Base-by-base conservation (phyloP, 1,284 basidiomycete genomes). In the Heterobasidion occidentale region DNA sequence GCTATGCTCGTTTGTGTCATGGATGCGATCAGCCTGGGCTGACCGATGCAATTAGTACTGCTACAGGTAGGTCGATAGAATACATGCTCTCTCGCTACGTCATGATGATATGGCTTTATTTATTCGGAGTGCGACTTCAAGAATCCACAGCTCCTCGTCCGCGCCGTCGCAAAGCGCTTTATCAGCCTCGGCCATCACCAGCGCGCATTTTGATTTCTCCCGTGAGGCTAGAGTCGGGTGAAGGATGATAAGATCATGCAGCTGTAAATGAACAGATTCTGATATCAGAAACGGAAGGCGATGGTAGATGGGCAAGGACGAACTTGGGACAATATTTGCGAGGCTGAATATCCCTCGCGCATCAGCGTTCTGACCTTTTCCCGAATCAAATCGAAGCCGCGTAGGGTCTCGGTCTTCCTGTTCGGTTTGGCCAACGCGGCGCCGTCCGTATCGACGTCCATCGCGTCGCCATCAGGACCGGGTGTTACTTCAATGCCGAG, bases 151-250 rank as follows among this genome's bases (percentile, higher is more conserved):
- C 70, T 98, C 94, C 71, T 99, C 97, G 65, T 99, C 96, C n/a
- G 92, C 95, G 1, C 97, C 97, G 64, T 99, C 96, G 61, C 90
- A 93, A 47, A 99, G 74, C 0, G 92, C 92, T 71, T 99, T 98
- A 76, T 99, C 97, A 44, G 93, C 93, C 69, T 96, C 93, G 3
- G 94, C 96, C 60, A 99, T 88, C 8, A 86, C 84, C 17, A 98
- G 73, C 1, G 91, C 92, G 60, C 90, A 90, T 35, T 76, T 75
- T 1, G 92, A 83, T 70, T 99, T 99, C 61, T 92, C 87, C 46
- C 84, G 80, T 12, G 91, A 86, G 42, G 84, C 82, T 57, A 99
- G 73, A 0, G 86, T 84, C 1, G 90, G 88, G 68, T 98, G 88
- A 7, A 83, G 77, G 50, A 97, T 82, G 56, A 98, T 77, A 35